Evolutionary conservation across 768 basidiomycete genomes (phyloP).

Genomic region (Panaeolus cyanescens): DNA sequence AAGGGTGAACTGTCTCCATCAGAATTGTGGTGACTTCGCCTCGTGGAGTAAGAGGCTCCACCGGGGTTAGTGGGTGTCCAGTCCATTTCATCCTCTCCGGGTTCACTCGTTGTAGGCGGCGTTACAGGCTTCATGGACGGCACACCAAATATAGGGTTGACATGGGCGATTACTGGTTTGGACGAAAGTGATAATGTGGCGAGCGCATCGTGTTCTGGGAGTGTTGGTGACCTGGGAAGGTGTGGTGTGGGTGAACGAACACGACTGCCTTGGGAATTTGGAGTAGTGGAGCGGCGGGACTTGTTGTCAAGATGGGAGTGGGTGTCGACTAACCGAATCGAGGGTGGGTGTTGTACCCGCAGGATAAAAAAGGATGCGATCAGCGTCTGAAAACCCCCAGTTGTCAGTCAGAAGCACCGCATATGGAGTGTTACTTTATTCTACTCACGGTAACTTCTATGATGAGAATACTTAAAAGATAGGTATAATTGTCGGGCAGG

Average conservation of each 20-base stretch:
- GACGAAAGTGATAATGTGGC: conserved; percentile 66
- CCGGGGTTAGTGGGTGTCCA: conserved; percentile 62
- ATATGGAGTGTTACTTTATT: not conserved
- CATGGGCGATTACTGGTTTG: conserved; percentile 52
- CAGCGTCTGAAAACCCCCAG: conserved; percentile 42
- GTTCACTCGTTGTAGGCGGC: conserved; percentile 30
- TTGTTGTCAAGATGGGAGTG: conserved; percentile 40
- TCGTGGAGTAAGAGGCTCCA: conserved; percentile 14
- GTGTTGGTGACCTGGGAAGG: conserved; percentile 15
- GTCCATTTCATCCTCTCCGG: conserved; percentile 52
- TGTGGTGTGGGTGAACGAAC: conserved; percentile 14
- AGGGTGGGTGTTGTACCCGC: conserved; percentile 66
- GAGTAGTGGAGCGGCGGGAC: conserved; percentile 31
- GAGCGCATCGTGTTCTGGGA: conserved; percentile 56
- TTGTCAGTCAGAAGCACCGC: conserved; percentile 4
- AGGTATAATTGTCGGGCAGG: conserved; percentile 40
- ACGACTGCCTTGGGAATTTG: conserved; percentile 16
- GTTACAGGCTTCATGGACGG: conserved; percentile 53
- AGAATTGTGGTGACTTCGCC: conserved; percentile 23
- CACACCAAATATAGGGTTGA: conserved; percentile 66
- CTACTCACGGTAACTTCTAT: conserved; percentile 61
- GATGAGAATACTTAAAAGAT: conserved; percentile 45
- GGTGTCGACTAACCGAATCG: conserved; percentile 69
- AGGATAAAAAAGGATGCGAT: conserved; percentile 54
- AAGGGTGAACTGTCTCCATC: conserved; percentile 43